Evolutionary conservation across 2,329 filamentous ascomycete genomes (phyloP).

Genomic region (Penicillium sp.): DNA sequence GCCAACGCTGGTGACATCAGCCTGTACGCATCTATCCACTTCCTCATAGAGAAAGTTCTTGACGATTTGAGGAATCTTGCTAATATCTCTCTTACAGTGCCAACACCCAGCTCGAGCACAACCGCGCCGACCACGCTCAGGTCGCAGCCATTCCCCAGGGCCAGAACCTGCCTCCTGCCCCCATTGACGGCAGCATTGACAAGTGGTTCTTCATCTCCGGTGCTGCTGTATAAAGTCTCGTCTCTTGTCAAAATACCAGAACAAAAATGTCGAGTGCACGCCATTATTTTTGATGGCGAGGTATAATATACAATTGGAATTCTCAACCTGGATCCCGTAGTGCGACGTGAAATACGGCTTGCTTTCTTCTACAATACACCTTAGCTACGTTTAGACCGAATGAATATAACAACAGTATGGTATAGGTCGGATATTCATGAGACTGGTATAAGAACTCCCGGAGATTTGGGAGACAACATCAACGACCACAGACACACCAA

Average conservation of each 20-base stretch:
- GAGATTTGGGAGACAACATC: not conserved
- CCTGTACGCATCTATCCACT: slow-evolving; percentile 57
- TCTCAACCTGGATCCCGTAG: not conserved
- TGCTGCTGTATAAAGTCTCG: slow-evolving; percentile 69
- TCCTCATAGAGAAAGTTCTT: not conserved
- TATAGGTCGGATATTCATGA: not conserved
- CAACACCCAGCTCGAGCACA: slow-evolving; percentile 75
- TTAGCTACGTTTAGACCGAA: not conserved
- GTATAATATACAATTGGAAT: slow-evolving; percentile 5
- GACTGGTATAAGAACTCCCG: not conserved
- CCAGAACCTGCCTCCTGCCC: slow-evolving; percentile 79
- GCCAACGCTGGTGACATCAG: slow-evolving; percentile 73
- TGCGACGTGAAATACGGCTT: not conserved
- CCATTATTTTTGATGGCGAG: not conserved
- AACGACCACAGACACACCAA: not conserved
- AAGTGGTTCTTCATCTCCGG: slow-evolving; percentile 99
- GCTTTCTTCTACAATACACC: not conserved
- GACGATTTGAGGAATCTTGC: not conserved
- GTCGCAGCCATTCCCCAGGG: slow-evolving; percentile 75
- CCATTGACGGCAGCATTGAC: slow-evolving; percentile 95
- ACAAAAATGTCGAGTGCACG: slow-evolving; percentile 15
- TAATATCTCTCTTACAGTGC: slow-evolving; percentile 54
- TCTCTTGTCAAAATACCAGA: slow-evolving; percentile 27
- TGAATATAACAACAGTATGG: not conserved
- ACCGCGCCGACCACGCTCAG: slow-evolving; percentile 68